Base-by-base conservation (phyloP, 345 rosid genomes). In the Linum tenue region DNA sequence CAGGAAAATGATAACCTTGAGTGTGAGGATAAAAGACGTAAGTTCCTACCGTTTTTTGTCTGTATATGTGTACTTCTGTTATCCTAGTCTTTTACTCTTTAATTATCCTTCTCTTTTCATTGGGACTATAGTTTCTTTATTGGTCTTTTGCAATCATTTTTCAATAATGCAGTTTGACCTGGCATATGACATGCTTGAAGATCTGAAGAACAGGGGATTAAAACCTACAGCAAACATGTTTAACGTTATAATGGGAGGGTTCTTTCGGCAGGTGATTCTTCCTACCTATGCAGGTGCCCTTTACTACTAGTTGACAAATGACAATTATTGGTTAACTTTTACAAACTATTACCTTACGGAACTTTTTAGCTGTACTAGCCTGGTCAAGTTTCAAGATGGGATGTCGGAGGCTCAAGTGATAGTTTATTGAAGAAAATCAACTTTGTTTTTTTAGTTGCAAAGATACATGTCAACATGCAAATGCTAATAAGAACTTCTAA, bases 11-110 rank as follows among this genome's bases (percentile, higher is more conserved):
- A 90, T 94, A 83, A 81, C 69, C 75, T 67, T 82, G 82, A 73
- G 81, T 35, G 80, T 77, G 65, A 86, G 79, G 82, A 76, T 84
- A 82, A 88, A 80, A 87, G 95, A 94, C 73, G 99, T 94, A 83
- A 85, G 80, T 76, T 68, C 50, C 50, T 64, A 37, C 31, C 59
- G n/a, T 51, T 5, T 37, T 51, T 62, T 48, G 1, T 48, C 11
- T 44, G 12, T 44, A 44, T 44, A 9, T 48, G 53, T 41, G 42
- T 55, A 2, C 39, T 59, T 65, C 51, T 22, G 17, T 35, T 71
- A 37, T 72, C 53, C 39, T 64, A 51, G 60, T 71, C 68, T 42
- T 50, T 44, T 53, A 37, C 37, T 35, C 10, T 63, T n/a, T 59
- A 48, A 48, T 48, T 9, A 48, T 48, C 11, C 9, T 9, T 48